Evolutionary conservation across 2,329 filamentous ascomycete species (phyloP).

Genomic region (Ceratocystis alfenasii): DNA sequence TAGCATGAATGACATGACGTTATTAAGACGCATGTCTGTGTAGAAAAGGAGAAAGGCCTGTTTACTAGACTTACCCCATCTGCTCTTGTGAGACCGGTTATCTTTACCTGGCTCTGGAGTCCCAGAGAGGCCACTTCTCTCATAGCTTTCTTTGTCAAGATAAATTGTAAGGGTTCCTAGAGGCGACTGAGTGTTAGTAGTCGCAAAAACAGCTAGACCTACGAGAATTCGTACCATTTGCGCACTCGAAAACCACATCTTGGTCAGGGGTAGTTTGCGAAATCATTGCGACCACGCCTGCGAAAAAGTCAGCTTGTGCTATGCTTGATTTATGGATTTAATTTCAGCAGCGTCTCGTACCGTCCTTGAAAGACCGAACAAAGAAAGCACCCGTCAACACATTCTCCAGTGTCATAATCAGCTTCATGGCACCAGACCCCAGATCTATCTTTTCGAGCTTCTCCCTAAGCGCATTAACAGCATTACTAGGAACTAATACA

Average conservation of each 20-base stretch:
- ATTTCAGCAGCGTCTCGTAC: conserved; percentile 32
- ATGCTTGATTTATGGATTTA: background rate
- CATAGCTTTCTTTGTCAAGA: conserved; percentile 69
- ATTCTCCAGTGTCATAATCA: conserved; percentile 60
- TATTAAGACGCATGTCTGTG: background rate
- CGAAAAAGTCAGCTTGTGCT: background rate
- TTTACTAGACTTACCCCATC: conserved; percentile 51
- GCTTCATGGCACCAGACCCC: conserved; percentile 47
- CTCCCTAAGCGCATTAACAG: conserved; percentile 42
- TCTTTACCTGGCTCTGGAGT: conserved; percentile 50
- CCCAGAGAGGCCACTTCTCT: conserved; percentile 68
- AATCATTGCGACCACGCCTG: conserved; percentile 71
- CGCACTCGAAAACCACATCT: conserved; percentile 61
- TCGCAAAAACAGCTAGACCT: background rate
- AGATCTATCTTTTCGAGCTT: conserved; percentile 30
- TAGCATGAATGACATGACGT: conserved; percentile 23
- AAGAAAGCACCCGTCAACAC: conserved; percentile 68
- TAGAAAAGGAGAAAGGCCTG: background rate
- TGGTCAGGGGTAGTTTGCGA: conserved; percentile 61
- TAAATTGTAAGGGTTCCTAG: conserved; percentile 61
- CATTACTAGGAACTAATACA: conserved; percentile 56
- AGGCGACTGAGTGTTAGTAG: background rate
- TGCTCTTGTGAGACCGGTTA: conserved; percentile 47
- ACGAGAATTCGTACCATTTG: conserved; percentile 43
- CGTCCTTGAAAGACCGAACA: conserved; percentile 69